These are phyloP conservation scores for Pharnaceum exiguum DNA, from an alignment of 148 eudicot genomes.

Conservation along the genomic window DNA sequence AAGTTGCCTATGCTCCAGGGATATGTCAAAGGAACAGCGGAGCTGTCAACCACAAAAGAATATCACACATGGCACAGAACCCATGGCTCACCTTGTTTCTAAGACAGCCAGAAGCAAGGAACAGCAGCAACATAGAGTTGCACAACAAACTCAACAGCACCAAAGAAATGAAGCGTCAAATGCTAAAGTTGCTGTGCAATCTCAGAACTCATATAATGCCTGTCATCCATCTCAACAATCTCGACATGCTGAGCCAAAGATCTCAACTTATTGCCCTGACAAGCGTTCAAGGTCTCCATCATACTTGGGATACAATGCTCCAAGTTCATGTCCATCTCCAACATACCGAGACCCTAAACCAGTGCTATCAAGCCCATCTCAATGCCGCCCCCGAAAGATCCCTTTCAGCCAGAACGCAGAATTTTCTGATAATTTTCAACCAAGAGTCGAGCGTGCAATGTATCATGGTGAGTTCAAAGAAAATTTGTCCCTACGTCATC, in stretches of 20 bases:
- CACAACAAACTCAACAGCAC: constrained; percentile 5
- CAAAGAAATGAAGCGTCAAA: not conserved
- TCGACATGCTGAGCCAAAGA: not conserved
- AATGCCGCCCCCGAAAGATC: not conserved
- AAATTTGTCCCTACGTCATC: not conserved
- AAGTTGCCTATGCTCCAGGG: constrained; percentile 16
- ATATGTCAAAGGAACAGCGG: constrained; percentile 4
- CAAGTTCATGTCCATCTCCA: not conserved
- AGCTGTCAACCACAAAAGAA: constrained; percentile 11
- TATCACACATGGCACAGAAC: constrained; percentile 2
- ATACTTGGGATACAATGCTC: constrained; percentile 2
- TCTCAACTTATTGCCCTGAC: constrained; percentile 1
- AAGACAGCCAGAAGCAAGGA: not conserved
- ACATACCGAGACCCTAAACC: not conserved
- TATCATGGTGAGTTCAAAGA: not conserved
- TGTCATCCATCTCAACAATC: constrained; percentile 1
- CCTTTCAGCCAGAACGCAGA: not conserved
- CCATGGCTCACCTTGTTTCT: not conserved
- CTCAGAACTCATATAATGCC: not conserved
- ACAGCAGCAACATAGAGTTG: constrained; percentile 5
- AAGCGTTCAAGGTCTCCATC: too few species aligned
- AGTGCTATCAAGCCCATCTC: not conserved
- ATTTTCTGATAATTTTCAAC: not conserved
- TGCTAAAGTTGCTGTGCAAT: constrained; percentile 1
- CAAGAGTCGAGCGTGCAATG: not conserved